Base-by-base conservation (phyloP, 257 asterid genomes). In the Penstemon eatonii region DNA sequence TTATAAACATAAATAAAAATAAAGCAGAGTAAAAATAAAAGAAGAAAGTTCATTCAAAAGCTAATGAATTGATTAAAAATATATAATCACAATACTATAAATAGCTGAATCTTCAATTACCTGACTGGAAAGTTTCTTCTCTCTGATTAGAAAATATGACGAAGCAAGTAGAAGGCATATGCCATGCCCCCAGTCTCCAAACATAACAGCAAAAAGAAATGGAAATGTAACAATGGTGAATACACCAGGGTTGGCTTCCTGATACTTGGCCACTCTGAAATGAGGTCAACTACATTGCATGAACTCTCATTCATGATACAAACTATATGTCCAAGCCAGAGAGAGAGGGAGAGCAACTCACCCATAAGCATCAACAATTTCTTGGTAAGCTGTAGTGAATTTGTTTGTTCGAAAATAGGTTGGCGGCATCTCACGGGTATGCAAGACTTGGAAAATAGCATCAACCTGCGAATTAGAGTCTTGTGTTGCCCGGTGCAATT, bases 131-230 rank as follows among this genome's bases (percentile, higher is more conserved):
- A 85, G 81, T 76, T 94, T 91, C 69, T 86, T 86, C 38, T 94
- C 99, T 66, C 87, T 81, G 76, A 87, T 11, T 40, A 91, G 68
- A 61, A 94, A 78, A 80, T 73, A 94, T 64, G 77, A 73, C 9
- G 98, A 84, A 45, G 86, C 91, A 76, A 87, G 88, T 72, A 94
- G 82, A 79, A 94, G 85, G 88, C 99, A 94, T 78, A 94, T 86
- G 53, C 99, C 99, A 84, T 94, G 99, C 58, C 99, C 98, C 96
- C 99, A 94, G 84, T 94, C 99, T 66, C 99, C 99, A 77, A 94
- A 94, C 99, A 94, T 94, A 77, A 94, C 96, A 0, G 98, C 99
- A 43, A 94, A 94, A 75, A 94, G 98, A 86, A 94, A 94, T 1
- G 99, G 99, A 77, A 94, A 94, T 13, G 99, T 94, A 73, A 89